These are phyloP conservation scores for Metarhizium guizhouense DNA, from an alignment of 2,329 filamentous ascomycete species.

Conservation along the genomic window DNA sequence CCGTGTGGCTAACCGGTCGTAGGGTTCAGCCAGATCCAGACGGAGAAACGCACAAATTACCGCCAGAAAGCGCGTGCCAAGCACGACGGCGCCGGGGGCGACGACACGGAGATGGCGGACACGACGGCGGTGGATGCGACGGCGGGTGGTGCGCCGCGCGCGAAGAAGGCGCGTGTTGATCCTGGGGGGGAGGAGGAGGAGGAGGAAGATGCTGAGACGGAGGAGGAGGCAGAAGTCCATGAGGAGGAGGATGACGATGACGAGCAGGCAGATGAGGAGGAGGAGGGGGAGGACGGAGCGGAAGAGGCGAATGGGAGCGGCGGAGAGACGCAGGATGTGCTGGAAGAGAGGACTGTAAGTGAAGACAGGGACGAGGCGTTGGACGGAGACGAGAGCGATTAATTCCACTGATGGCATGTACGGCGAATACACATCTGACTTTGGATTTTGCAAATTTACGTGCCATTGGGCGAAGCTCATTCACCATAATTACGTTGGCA, in stretches of 20 bases:
- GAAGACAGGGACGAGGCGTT: slow-evolving; percentile 52
- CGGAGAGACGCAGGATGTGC: slow-evolving; percentile 43
- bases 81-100: slow-evolving; percentile 10
- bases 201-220: slow-evolving; percentile 12
- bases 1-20: not conserved
- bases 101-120: slow-evolving; percentile 27
- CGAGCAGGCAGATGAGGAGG: slow-evolving; percentile 24
- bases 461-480: not conserved
- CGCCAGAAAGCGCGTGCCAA: slow-evolving; percentile 62
- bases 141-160: slow-evolving; percentile 25
- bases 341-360: slow-evolving; percentile 38
- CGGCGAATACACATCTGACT: not conserved
- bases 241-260: slow-evolving; percentile 13
- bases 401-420: not conserved
- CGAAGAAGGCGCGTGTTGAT: slow-evolving; percentile 36
- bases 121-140: slow-evolving; percentile 13
- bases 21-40: slow-evolving; percentile 68
- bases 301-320: slow-evolving; percentile 30
- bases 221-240: slow-evolving; percentile 15
- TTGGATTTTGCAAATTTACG: no score
- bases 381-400: slow-evolving; percentile 53
- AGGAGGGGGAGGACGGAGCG: slow-evolving; percentile 31
- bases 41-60: slow-evolving; percentile 66
- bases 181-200: not conserved
- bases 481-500: no score